These are phyloP conservation scores for Cladosporium sp. DNA, from an alignment of 2,329 filamentous ascomycete genomes.

Conservation along the genomic window DNA sequence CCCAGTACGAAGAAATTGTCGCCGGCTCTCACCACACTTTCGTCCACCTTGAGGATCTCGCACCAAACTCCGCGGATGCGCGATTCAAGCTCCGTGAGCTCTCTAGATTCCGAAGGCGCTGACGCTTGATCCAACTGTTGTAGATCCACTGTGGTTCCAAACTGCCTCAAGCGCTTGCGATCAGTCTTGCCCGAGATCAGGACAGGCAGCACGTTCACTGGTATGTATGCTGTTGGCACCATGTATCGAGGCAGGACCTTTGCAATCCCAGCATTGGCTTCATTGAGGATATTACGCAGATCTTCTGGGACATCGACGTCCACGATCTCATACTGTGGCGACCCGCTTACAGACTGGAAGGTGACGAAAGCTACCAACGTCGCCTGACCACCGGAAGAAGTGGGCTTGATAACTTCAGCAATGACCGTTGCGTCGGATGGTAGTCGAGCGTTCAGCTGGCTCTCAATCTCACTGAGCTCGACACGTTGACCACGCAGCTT, in stretches of 20 bases:
- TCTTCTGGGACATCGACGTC: constrained; percentile 8
- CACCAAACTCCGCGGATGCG: not conserved
- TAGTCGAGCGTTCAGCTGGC: constrained; percentile 19
- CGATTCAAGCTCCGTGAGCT: constrained; percentile 1
- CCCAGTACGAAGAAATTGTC: constrained; percentile 60
- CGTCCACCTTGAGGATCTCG: constrained; percentile 3
- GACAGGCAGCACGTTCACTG: constrained; percentile 42
- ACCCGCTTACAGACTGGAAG: not conserved
- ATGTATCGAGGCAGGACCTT: constrained; percentile 31
- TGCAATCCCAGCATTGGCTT: constrained; percentile 7
- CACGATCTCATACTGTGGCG: constrained; percentile 4
- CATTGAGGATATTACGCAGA: not conserved
- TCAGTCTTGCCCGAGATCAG: constrained; percentile 43
- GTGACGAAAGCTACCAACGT: constrained; percentile 18
- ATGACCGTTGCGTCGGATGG: constrained; percentile 5
- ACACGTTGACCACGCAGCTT: constrained; percentile 64
- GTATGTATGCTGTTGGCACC: constrained; percentile 42
- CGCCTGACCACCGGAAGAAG: constrained; percentile 8
- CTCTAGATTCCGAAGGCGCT: not conserved
- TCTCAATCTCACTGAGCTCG: constrained; percentile 53
- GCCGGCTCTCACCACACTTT: constrained; percentile 26
- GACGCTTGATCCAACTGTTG: constrained; percentile 16
- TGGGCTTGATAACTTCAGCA: constrained; percentile 8
- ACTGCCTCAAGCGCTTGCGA: constrained; percentile 24
- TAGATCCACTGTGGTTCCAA: constrained; percentile 17